Evolutionary conservation across 495 filamentous ascomycete genomes (phyloP), one percentile per base, ranked within the genome.

Genomic region (Penicillium odoratum): DNA sequence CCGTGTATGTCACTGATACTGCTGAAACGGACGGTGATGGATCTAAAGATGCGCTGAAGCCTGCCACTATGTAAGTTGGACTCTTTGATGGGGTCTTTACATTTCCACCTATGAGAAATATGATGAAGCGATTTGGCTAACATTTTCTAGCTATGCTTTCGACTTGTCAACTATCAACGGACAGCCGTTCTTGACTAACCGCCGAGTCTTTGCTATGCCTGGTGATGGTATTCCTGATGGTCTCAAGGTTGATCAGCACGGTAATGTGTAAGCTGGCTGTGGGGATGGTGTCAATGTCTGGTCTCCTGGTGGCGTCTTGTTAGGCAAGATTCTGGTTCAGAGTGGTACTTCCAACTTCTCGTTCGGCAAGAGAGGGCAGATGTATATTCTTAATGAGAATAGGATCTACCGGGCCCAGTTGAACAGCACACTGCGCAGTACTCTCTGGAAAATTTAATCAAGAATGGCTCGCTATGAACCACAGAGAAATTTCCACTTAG

Each of bases 251-350:
- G 85, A 88, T 60, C 77, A 72, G 58, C 68, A 77, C 16, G 85
- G 84, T 3, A 85, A 87, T 55, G 79, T 88, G 9, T 88, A 87
- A 61, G 68, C 76, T n/a, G 85, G 81, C 9, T 81, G 77, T 51
- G 81, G 78, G 7, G 84, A 87, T 58, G 85, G 85, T 40, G 74
- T 88, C 26, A 80, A 86, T 29, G 81, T 87, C 13, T 88, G 75
- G 75, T 84, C 80, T 55, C 68, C 80, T 5, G 78, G 78, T 0
- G 84, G 85, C 28, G 80, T 76, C 9, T 72, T 80, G 25, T 63
- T 81, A 18, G 78, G 77, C 16, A 86, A 83, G 68, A 83, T 86
- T 26, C 77, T 69, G 40, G 61, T 78, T 28, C 62, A 71, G 31
- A 61, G 60, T 40, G 73, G 74, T 4, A 68, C 69, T 18, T 69